Evolutionary conservation across 345 rosid genomes (phyloP), one percentile per base, ranked within the genome.

Genomic region (Noccaea caerulescens): DNA sequence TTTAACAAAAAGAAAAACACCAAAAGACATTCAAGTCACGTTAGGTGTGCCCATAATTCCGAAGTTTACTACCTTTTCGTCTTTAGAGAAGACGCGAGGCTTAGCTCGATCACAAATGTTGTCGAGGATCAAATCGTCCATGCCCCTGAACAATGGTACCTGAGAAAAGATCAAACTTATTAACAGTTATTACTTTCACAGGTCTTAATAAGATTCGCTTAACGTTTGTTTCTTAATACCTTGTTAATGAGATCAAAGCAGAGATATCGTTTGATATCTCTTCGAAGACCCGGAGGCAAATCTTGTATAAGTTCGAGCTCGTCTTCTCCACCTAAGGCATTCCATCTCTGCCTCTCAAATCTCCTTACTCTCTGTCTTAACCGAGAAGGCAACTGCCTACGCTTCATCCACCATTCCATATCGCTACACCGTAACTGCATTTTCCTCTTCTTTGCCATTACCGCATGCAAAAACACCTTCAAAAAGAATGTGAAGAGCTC

Each of bases 371-470:
- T 79, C 41, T 82, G 85, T 69, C 97, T 81, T 74, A 90, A 70
- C 53, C 79, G 73, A 23, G 91, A 87, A 8, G 98, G 97, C 57
- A 93, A 71, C 80, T 93, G 98, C 75, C 98, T 81, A 57, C 97
- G 73, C 63, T 81, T 83, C 98, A 90, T 90, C 98, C 97, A 93
- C 97, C 97, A 87, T 62, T 88, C 96, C 80, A 93, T 77, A 55
- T 93, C 96, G 23, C 92, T 68, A 68, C 86, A 81, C 20, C 92
- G 83, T 73, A 93, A 75, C 79, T 93, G 97, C 91, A 91, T 79
- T 68, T 88, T 88, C 69, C 72, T 80, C 84, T 88, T 87, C 81
- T 83, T 90, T 0, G 92, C 92, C 87, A 87, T 79, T 20, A 87
- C 91, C 4, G 85, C 89, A 18, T 85, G 89, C 69, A 90, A 59